Evolutionary conservation across 2,329 filamentous ascomycete species (phyloP), one percentile per base, ranked within the genome.

Genomic region (Colletotrichum eleusines): DNA sequence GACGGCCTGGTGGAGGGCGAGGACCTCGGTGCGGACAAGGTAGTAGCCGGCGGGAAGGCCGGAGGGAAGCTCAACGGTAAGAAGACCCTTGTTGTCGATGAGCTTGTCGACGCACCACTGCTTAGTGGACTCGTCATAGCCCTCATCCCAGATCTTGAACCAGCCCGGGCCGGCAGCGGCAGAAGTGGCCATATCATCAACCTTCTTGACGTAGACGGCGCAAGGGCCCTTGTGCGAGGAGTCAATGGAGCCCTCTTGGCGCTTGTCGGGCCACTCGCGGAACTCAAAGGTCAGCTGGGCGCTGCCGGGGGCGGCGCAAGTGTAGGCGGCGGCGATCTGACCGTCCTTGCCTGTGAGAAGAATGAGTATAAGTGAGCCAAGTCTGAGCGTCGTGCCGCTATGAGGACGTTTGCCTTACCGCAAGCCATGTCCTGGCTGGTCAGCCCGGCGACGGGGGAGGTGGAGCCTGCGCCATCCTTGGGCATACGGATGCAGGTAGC

Each of bases 141-240:
- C 91, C 62, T 91, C 86, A 69, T 92, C 87, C 84, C 87, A 93
- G 77, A 94, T 88, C 85, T 94, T 94, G 85, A 94, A 92, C 92
- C 92, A 95, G 48, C 92, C 92, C 61, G 84, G 81, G 5, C 92
- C 91, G 31, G 85, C 81, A 60, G 89, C 89, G 16, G 86, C 79
- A 73, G 84, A 82, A 28, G 77, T 78, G 16, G 81, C 81, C 69
- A 90, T 88, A 68, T 89, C 84, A 73, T 83, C 80, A 1, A 94
- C 87, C 76, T 89, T 88, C 83, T 94, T 94, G 81, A 93, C 83
- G 80, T 94, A 94, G 31, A 94, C 87, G 35, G 91, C 87, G 76
- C 91, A 93, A 59, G 92, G 91, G 0, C 92, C 92, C 77, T 88
- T 86, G 80, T 91, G 90, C 42, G 85, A 86, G 16, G 77, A 76